A percentile compares a stretch with the other conserved stretches of the same genome.
These are phyloP conservation scores for Veloboletus limbatus DNA, from an alignment of 1,284 basidiomycete genomes.

Conservation along the genomic window DNA sequence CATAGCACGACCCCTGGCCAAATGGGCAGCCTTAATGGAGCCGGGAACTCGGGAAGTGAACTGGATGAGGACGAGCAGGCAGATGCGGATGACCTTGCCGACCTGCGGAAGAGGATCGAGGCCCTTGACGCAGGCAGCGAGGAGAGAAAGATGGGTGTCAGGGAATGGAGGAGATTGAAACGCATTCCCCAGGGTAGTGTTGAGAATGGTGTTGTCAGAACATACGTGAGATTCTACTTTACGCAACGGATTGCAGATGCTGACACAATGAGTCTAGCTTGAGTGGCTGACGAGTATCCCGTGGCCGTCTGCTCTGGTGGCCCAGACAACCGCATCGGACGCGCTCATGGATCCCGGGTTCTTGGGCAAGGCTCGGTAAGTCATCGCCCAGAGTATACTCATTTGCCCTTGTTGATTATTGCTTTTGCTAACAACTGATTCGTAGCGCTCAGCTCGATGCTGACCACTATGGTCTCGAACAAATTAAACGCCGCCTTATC, in stretches of 20 bases:
- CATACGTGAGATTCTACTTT: constrained; percentile 49
- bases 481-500: constrained; percentile 86
- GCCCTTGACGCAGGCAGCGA: constrained; percentile 73
- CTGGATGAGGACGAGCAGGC: constrained; percentile 73
- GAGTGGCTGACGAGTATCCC: constrained; percentile 85
- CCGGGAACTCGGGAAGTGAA: constrained; percentile 36
- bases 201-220: constrained; percentile 75
- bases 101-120: constrained; percentile 78
- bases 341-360: constrained; percentile 52
- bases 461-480: constrained; percentile 87
- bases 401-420: neutral
- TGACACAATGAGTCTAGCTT: constrained; percentile 45
- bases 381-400: neutral
- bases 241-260: neutral
- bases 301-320: constrained; percentile 52
- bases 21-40: constrained; percentile 6
- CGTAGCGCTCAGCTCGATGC: constrained; percentile 69
- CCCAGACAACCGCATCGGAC: constrained; percentile 26
- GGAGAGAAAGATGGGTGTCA: constrained; percentile 77
- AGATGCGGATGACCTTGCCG: constrained; percentile 76
- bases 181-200: constrained; percentile 75
- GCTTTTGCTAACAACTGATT: constrained; percentile 4
- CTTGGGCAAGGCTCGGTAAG: constrained; percentile 53
- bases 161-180: constrained; percentile 77
- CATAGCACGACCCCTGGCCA: constrained; percentile 30